Conservation (phyloP, 1,139 yeast genomes). For the Tardiomyces digboiensis region DNA sequence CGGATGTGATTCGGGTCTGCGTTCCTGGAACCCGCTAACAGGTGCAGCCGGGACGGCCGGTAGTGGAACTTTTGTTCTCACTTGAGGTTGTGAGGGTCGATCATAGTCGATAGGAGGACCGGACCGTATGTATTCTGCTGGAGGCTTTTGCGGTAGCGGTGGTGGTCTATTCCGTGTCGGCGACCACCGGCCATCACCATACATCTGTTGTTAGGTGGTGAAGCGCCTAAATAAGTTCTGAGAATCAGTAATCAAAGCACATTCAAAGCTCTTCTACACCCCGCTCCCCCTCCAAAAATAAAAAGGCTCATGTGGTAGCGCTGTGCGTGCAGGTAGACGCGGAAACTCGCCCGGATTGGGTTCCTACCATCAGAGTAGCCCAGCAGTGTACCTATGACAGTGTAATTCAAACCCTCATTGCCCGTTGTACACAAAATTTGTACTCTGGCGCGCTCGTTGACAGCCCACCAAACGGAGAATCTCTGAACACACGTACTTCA, state of each 20-base stretch:
- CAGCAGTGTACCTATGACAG: no score
- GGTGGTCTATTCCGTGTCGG: constrained; percentile 5
- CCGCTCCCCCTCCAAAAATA: no score
- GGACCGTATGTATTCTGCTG: constrained; percentile 7
- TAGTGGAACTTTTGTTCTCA: background rate
- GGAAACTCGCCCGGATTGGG: no score
- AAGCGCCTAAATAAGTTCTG: background rate
- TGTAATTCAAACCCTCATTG: no score
- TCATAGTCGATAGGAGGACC: background rate
- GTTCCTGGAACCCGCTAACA: background rate
- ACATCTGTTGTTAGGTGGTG: constrained; percentile 1
- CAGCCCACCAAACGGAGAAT: no score
- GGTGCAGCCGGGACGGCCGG: background rate
- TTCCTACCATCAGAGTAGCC: no score
- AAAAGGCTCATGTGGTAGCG: no score
- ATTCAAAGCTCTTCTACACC: no score
- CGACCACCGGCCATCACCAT: background rate
- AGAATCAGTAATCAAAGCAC: background rate
- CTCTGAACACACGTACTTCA: no score
- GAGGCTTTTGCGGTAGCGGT: constrained; percentile 15
- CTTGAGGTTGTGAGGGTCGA: background rate
- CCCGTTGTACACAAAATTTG: no score
- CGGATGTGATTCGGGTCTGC: background rate
- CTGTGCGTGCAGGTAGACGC: no score
- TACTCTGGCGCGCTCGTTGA: no score